Percentiles rank a stretch among this genome's conserved stretches.
Conservation (phyloP, 2,329 filamentous ascomycete genomes). For the Ceratocystis smalleyi region DNA sequence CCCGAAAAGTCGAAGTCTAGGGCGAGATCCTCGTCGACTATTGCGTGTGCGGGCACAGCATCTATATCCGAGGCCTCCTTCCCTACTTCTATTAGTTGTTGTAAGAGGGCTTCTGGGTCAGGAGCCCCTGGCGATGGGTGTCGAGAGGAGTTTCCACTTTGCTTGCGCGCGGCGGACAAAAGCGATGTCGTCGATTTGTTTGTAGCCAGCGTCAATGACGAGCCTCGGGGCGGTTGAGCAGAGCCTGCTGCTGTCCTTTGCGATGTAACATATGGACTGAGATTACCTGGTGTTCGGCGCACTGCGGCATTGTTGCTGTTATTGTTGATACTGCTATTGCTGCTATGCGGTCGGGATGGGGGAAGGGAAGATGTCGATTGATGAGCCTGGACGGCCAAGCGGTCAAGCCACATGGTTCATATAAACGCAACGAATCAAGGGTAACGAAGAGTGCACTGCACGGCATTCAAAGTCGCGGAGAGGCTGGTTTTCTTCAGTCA, state of each 20-base stretch:
- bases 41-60: constrained; percentile 38
- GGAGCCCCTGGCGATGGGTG: constrained; percentile 21
- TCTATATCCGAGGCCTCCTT: constrained; percentile 3
- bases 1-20: constrained; percentile 64
- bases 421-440: neutral
- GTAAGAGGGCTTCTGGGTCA: constrained; percentile 10
- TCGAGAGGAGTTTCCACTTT: constrained; percentile 54
- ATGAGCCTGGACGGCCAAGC: constrained; percentile 55
- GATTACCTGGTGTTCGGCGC: constrained; percentile 45
- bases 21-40: constrained; percentile 38
- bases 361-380: constrained; percentile 36
- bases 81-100: constrained; percentile 9
- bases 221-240: constrained; percentile 30
- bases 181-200: constrained; percentile 66
- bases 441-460: neutral
- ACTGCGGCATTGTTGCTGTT: constrained; percentile 45
- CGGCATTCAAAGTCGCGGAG: neutral
- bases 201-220: constrained; percentile 62
- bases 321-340: neutral
- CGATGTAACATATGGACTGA: constrained; percentile 52
- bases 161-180: constrained; percentile 44
- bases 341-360: constrained; percentile 14
- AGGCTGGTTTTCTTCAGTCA: neutral
- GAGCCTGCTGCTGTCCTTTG: constrained; percentile 42
- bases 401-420: constrained; percentile 74